These are phyloP conservation scores for Tympanopsis confertula DNA, from an alignment of 2,329 filamentous ascomycete species.

Conservation along the genomic window DNA sequence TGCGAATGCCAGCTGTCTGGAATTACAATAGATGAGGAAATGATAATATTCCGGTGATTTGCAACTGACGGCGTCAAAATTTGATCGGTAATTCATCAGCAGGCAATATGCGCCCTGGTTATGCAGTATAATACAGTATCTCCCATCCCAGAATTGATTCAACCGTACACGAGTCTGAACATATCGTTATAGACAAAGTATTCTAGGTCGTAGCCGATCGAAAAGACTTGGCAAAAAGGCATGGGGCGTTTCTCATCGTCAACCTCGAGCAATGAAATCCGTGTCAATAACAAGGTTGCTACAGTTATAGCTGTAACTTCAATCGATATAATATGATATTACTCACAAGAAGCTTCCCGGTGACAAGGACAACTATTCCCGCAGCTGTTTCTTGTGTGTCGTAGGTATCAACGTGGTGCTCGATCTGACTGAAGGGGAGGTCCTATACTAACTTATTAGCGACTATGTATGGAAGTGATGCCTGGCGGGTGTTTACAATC, in stretches of 20 bases:
- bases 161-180: neutral
- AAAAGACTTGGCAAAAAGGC: neutral
- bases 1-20: too few species aligned
- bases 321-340: too few species aligned
- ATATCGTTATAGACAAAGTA: neutral
- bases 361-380: neutral
- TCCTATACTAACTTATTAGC: too few species aligned
- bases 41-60: too few species aligned
- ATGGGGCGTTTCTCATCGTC: neutral
- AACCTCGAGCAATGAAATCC: neutral
- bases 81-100: too few species aligned
- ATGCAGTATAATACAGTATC: too few species aligned
- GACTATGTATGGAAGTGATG: neutral
- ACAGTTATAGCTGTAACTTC: too few species aligned
- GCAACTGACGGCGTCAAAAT: too few species aligned
- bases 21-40: too few species aligned
- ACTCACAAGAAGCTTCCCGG: neutral
- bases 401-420: neutral
- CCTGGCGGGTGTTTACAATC: neutral
- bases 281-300: too few species aligned
- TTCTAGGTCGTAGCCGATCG: neutral
- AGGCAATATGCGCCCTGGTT: too few species aligned
- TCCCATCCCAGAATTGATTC: too few species aligned
- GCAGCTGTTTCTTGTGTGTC: neutral
- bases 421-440: neutral